These are phyloP conservation scores for Talaromyces sp. DNA, from an alignment of 2,329 filamentous ascomycete species.

Conservation along the genomic window DNA sequence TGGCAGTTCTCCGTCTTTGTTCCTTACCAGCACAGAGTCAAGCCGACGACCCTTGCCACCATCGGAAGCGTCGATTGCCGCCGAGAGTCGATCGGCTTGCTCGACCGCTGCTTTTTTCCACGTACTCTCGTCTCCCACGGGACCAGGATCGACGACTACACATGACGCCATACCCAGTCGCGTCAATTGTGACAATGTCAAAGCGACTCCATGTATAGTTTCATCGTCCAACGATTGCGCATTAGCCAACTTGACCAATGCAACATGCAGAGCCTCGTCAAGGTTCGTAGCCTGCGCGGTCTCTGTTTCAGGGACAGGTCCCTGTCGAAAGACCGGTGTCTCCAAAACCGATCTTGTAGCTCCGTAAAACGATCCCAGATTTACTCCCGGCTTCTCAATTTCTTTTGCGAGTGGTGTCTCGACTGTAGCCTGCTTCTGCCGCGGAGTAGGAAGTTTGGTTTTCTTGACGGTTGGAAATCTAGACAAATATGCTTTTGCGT, in stretches of 20 bases:
- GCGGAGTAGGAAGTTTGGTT: slow-evolving; percentile 29
- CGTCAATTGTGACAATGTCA: slow-evolving; percentile 77
- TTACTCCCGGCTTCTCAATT: slow-evolving; percentile 48
- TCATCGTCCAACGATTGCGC: slow-evolving; percentile 65
- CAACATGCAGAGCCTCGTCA: slow-evolving; percentile 62
- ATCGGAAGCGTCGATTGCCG: slow-evolving; percentile 66
- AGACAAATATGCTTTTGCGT: slow-evolving; percentile 85
- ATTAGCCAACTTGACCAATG: slow-evolving; percentile 75
- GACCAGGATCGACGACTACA: slow-evolving; percentile 69
- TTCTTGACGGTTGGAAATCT: slow-evolving; percentile 60
- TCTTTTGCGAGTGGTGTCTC: slow-evolving; percentile 25
- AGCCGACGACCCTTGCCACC: slow-evolving; percentile 64
- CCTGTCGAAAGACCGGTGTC: slow-evolving; percentile 56
- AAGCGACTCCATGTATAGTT: slow-evolving; percentile 68
- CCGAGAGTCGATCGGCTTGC: slow-evolving; percentile 69
- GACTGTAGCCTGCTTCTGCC: slow-evolving; percentile 22
- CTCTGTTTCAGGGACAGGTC: slow-evolving; percentile 40
- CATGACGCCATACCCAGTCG: slow-evolving; percentile 76
- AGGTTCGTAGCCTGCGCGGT: slow-evolving; percentile 21
- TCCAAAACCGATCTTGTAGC: slow-evolving; percentile 54
- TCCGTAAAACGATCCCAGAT: slow-evolving; percentile 57
- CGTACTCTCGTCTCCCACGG: slow-evolving; percentile 34
- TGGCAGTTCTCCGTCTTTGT: slow-evolving; percentile 30
- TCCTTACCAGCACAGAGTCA: slow-evolving; percentile 49
- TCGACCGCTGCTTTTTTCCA: slow-evolving; percentile 48